Conservation (phyloP, 805 yeast species). For the Hanseniaspora pseudoguilliermondii region DNA sequence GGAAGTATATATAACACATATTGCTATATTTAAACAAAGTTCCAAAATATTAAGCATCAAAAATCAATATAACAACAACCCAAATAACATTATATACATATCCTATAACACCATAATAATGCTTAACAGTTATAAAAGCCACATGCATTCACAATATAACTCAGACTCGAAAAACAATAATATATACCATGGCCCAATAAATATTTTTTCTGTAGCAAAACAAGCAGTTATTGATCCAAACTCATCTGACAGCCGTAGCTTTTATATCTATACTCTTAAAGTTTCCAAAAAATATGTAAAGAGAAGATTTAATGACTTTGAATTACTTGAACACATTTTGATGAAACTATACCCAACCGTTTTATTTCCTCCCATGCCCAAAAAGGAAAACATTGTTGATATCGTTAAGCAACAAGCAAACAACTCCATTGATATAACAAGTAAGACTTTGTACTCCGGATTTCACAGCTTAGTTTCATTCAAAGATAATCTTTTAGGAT, state of each 20-base stretch:
- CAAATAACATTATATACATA: no score
- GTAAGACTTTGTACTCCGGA: constrained; percentile 5
- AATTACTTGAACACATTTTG: constrained; percentile 57
- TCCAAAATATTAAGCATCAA: no score
- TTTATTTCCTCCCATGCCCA: constrained; percentile 89
- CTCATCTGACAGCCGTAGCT: constrained; percentile 14
- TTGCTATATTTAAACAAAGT: no score
- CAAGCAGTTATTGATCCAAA: not conserved
- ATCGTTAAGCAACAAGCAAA: constrained; percentile 12
- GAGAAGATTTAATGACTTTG: constrained; percentile 87
- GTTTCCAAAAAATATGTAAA: constrained; percentile 43
- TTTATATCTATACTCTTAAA: constrained; percentile 64
- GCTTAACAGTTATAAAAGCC: not conserved
- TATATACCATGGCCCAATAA: not conserved
- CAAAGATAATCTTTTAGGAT: constrained; percentile 4
- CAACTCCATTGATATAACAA: constrained; percentile 7
- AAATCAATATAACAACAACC: no score
- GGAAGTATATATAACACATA: no score
- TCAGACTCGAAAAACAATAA: not conserved
- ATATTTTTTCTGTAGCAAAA: not conserved
- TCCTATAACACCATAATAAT: no score
- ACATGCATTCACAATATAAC: not conserved
- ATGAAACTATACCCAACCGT: constrained; percentile 65
- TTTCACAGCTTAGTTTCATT: not conserved
- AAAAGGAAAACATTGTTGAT: constrained; percentile 39